Evolutionary conservation across 2,329 filamentous ascomycete genomes (phyloP).

Genomic region (Penicillium freii): DNA sequence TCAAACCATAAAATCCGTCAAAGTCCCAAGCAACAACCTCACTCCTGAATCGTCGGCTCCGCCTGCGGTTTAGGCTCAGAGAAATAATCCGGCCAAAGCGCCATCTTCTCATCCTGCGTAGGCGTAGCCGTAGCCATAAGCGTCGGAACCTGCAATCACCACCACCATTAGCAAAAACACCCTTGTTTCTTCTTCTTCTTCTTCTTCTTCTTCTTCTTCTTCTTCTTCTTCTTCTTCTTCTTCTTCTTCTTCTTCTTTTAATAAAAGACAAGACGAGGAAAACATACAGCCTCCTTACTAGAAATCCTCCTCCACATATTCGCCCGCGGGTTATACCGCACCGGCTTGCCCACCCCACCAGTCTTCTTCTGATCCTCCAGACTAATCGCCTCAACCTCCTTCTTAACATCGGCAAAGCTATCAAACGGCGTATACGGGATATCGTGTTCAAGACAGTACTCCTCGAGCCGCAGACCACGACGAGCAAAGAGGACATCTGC

Average conservation of each 20-base stretch:
- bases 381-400: conserved; percentile 57
- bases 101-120: conserved; percentile 59
- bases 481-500: conserved; percentile 68
- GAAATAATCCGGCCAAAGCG: conserved; percentile 62
- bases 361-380: conserved; percentile 62
- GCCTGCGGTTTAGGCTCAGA: conserved; percentile 40
- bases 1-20: conserved; percentile 3
- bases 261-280: background rate
- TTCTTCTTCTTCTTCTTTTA: too few species aligned
- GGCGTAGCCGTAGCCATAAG: conserved; percentile 53
- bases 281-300: conserved; percentile 54
- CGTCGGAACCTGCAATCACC: conserved; percentile 39
- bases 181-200: too few species aligned
- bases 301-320: conserved; percentile 66
- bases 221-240: too few species aligned
- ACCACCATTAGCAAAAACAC: background rate
- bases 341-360: conserved; percentile 58
- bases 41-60: conserved; percentile 31
- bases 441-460: conserved; percentile 63
- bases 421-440: conserved; percentile 63
- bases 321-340: conserved; percentile 64
- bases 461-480: conserved; percentile 62
- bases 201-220: too few species aligned
- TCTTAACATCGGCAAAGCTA: conserved; percentile 65
- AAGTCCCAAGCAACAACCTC: background rate